These are phyloP conservation scores for Hypoxylon sp. DNA, from an alignment of 2,329 filamentous ascomycete genomes.

Conservation along the genomic window DNA sequence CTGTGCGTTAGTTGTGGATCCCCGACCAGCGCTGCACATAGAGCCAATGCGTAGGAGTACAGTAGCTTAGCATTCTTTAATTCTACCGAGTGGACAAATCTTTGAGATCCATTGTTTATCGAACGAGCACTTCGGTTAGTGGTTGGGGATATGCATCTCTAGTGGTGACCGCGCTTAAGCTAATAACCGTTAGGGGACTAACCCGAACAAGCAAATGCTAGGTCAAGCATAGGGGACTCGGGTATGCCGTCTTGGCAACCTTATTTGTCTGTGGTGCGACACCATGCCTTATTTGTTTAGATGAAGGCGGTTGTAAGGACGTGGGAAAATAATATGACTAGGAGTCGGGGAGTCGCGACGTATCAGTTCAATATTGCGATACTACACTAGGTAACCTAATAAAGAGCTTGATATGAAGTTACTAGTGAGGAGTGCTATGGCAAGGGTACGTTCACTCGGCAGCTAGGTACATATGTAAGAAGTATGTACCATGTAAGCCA, in stretches of 20 bases:
- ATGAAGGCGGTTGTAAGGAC: not conserved
- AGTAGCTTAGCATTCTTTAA: not conserved
- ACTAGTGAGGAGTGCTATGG: not conserved
- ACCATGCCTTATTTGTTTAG: slow-evolving; percentile 10
- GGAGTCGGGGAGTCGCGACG: slow-evolving; percentile 4
- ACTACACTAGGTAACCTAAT: not conserved
- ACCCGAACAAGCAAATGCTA: slow-evolving; percentile 5
- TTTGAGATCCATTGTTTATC: not conserved
- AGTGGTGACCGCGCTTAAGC: not conserved
- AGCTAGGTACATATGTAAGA: too few species aligned
- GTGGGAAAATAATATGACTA: not conserved
- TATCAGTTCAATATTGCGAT: slow-evolving; percentile 1
- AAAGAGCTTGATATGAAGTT: not conserved
- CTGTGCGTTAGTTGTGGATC: not conserved
- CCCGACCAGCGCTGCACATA: not conserved
- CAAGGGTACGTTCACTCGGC: not conserved
- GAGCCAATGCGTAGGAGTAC: not conserved
- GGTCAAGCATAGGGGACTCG: slow-evolving; percentile 33
- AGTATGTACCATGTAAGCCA: too few species aligned
- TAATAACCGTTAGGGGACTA: not conserved
- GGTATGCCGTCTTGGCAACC: slow-evolving; percentile 46
- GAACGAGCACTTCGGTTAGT: not conserved
- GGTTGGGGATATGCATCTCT: not conserved
- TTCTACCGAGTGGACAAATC: not conserved
- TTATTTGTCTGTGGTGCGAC: slow-evolving; percentile 31